A percentile compares a stretch with the other conserved stretches of the same genome.
These are phyloP conservation scores for Blastobotrys ciferrii DNA, from an alignment of 1,139 yeast genomes.

Conservation along the genomic window DNA sequence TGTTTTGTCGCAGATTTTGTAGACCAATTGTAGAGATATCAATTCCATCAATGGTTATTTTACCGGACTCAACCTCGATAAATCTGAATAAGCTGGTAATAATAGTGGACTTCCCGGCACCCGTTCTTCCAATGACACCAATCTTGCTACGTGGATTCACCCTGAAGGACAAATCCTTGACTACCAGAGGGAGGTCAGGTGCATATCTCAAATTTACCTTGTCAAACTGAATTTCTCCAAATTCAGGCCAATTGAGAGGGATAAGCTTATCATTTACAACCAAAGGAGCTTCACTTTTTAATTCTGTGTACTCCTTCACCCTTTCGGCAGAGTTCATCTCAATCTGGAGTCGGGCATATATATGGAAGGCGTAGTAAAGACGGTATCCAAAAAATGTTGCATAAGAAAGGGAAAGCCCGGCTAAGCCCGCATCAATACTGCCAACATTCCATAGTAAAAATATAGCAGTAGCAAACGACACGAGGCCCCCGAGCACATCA, in stretches of 20 bases:
- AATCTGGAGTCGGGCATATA: conserved; percentile 63
- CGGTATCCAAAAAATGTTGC: conserved; percentile 61
- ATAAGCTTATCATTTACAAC: conserved; percentile 41
- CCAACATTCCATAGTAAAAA: conserved; percentile 66
- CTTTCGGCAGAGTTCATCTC: conserved; percentile 81
- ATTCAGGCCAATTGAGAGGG: conserved; percentile 54
- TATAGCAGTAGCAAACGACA: conserved; percentile 76
- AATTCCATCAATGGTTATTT: conserved; percentile 54
- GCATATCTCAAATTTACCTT: conserved; percentile 66
- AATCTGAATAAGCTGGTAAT: conserved; percentile 62
- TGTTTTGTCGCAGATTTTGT: conserved; percentile 50
- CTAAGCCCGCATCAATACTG: conserved; percentile 60
- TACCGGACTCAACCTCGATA: conserved; percentile 51
- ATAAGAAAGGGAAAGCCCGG: conserved; percentile 70
- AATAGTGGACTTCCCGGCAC: conserved; percentile 73
- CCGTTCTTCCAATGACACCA: conserved; percentile 76
- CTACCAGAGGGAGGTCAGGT: conserved; percentile 67
- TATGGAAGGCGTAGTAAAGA: conserved; percentile 59
- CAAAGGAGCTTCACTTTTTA: conserved; percentile 57
- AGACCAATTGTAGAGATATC: conserved; percentile 57
- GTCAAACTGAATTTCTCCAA: conserved; percentile 56
- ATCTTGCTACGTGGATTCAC: conserved; percentile 54
- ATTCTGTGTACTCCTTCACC: conserved; percentile 61
- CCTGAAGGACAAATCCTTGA: conserved; percentile 50
- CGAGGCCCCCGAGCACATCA: conserved; percentile 79